phyloP scores from a whole-genome alignment of 306 rosid genomes.

The Castanea sativa region DNA sequence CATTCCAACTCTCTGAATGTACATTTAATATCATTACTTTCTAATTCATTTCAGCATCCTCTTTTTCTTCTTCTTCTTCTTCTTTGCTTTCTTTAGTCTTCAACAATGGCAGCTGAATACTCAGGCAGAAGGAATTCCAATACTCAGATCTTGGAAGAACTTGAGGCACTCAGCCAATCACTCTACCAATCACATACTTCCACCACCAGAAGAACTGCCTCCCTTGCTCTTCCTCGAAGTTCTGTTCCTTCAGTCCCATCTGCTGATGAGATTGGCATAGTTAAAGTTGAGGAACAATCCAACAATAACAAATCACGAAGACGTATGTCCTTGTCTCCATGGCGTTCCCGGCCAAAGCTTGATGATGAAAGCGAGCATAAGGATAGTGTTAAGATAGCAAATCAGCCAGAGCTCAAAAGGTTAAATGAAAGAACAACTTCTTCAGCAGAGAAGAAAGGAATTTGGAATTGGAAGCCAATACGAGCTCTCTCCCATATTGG shows the following conservation, averaged over 20 bases:
- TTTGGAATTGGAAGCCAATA: constrained; percentile 96
- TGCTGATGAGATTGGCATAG: constrained; percentile 34
- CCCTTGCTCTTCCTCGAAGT: constrained; percentile 80
- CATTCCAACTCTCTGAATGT: constrained; percentile 1
- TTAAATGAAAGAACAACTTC: constrained; percentile 31
- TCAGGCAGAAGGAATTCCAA: constrained; percentile 49
- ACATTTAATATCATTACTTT: constrained; percentile 1
- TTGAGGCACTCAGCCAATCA: constrained; percentile 79
- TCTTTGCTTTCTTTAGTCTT: neutral
- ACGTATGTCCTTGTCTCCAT: constrained; percentile 87
- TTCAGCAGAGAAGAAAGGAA: constrained; percentile 63
- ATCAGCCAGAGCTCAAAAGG: constrained; percentile 32
- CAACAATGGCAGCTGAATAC: constrained; percentile 51
- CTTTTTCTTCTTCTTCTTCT: neutral
- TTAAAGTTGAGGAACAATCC: constrained; percentile 22
- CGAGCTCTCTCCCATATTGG: constrained; percentile 86
- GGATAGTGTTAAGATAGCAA: constrained; percentile 6
- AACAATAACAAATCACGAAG: constrained; percentile 43
- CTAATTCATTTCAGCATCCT: constrained; percentile 1
- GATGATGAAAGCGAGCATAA: constrained; percentile 29
- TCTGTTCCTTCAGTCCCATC: constrained; percentile 50
- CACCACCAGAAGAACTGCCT: constrained; percentile 73
- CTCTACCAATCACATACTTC: constrained; percentile 69
- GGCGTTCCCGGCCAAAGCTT: constrained; percentile 72
- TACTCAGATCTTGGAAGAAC: constrained; percentile 72